These are phyloP conservation scores for Starmera quercuum DNA, from an alignment of 805 yeast species.

Conservation along the genomic window DNA sequence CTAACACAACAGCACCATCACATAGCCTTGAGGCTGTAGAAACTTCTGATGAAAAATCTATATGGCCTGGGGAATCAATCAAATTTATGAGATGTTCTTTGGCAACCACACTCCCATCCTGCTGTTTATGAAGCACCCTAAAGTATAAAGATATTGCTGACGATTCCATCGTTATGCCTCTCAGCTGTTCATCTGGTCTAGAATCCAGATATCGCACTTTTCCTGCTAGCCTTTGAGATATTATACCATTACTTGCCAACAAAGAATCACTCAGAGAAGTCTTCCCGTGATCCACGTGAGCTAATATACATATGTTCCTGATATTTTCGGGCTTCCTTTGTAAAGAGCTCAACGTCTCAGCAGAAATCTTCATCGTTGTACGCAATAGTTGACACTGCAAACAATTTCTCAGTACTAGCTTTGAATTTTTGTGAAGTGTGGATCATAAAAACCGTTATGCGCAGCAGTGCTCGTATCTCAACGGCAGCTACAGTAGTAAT, in stretches of 20 bases:
- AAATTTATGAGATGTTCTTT: slow-evolving; percentile 82
- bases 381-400: too few species aligned
- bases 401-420: too few species aligned
- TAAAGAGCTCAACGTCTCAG: slow-evolving; percentile 54
- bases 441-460: too few species aligned
- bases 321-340: slow-evolving; percentile 66
- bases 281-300: slow-evolving; percentile 98
- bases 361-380: slow-evolving; percentile 51
- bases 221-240: slow-evolving; percentile 92
- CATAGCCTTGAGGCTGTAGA: slow-evolving; percentile 93
- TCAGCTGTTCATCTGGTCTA: slow-evolving; percentile 87
- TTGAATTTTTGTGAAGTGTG: too few species aligned
- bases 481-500: too few species aligned
- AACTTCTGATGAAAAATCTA: slow-evolving; percentile 94
- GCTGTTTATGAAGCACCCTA: slow-evolving; percentile 47
- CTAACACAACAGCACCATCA: slow-evolving; percentile 93
- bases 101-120: slow-evolving; percentile 33
- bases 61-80: slow-evolving; percentile 99
- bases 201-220: slow-evolving; percentile 89
- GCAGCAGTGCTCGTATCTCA: too few species aligned
- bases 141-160: slow-evolving; percentile 93
- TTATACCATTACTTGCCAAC: slow-evolving; percentile 92
- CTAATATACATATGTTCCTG: slow-evolving; percentile 89
- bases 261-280: slow-evolving; percentile 90
- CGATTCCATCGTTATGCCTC: slow-evolving; percentile 98